Percentiles rank a stretch among this genome's conserved stretches.
Conservation (phyloP, 2,329 filamentous ascomycete species). For the Calonectria fujianensis region DNA sequence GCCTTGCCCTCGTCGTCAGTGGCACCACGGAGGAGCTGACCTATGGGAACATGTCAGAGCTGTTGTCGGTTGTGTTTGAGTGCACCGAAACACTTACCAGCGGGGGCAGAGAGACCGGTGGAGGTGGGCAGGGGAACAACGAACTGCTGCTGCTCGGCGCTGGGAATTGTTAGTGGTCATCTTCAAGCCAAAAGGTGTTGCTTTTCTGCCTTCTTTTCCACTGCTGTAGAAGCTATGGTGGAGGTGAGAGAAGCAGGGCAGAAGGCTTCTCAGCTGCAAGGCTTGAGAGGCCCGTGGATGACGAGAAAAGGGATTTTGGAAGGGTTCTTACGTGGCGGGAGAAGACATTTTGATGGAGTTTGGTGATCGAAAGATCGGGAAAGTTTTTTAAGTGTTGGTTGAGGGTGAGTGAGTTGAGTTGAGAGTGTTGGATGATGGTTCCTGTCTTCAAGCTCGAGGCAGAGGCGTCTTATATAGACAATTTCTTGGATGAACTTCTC, state of each 20-base stretch:
- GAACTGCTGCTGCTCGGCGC: slow-evolving; percentile 41
- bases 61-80: slow-evolving; percentile 11
- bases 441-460: slow-evolving; percentile 1
- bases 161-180: slow-evolving; percentile 1
- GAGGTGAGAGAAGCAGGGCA: background rate
- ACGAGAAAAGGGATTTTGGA: background rate
- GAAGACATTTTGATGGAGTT: slow-evolving; percentile 25
- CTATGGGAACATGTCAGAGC: slow-evolving; percentile 54
- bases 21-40: slow-evolving; percentile 73
- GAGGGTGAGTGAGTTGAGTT: slow-evolving; percentile 22
- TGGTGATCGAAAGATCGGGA: slow-evolving; percentile 25
- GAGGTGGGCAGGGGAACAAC: slow-evolving; percentile 55
- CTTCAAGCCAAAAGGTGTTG: background rate
- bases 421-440: slow-evolving; percentile 24
- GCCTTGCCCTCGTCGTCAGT: slow-evolving; percentile 74
- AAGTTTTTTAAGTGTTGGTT: slow-evolving; percentile 3
- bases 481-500: background rate
- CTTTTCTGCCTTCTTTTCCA: background rate
- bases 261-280: background rate
- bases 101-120: slow-evolving; percentile 60
- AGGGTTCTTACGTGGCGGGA: slow-evolving; percentile 24
- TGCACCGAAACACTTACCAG: slow-evolving; percentile 49
- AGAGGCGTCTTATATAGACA: slow-evolving; percentile 19
- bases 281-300: background rate
- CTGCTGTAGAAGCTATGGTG: background rate